Base-by-base conservation (phyloP, 768 basidiomycete species). In the Leccinellum rugosiceps region DNA sequence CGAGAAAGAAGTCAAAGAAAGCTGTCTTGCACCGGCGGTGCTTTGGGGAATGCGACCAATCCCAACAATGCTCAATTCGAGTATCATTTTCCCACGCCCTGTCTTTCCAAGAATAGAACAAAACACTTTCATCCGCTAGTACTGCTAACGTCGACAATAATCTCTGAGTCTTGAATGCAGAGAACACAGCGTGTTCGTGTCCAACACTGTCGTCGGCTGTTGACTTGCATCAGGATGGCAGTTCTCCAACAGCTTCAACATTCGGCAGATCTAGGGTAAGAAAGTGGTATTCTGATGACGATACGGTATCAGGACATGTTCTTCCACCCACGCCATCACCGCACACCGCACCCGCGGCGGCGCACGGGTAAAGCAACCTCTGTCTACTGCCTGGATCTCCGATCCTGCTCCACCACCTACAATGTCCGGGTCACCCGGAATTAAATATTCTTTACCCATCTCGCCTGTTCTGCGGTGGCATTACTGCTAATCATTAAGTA, bases 21-120 rank as follows among this genome's bases (percentile, higher is more conserved):
- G 31, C 26, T 19, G 52, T 57, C 58, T 31, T 45, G 45, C 35
- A 26, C 58, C 34, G 46, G 53, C 62, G 50, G 56, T 60, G 57
- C 57, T 43, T 17, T 34, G 38, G 60, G 64, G 60, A 60, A 58
- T 60, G 64, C 55, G 50, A 45, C 56, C 52, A 56, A 50, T 48
- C 60, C 59, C 56, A 68, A 68, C 59, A n/a, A 15, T 19, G 52
- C 11, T 53, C 58, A 31, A 53, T 69, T 67, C 28, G 44, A 49
- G 65, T 64, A 66, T 50, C 25, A 56, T 45, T 64, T 67, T 67
- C 66, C 62, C 66, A 67, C 61, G 32, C 25, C 26, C 5, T 26
- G 46, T 26, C 21, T 23, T 47, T 6, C 43, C 4, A 19, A 44
- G 19, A 43, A 21, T 15, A 28, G 28, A 35, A 25, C 25, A 25